Conservation (phyloP, 1,139 yeast genomes). For the Arxiozyma heterogenica region DNA sequence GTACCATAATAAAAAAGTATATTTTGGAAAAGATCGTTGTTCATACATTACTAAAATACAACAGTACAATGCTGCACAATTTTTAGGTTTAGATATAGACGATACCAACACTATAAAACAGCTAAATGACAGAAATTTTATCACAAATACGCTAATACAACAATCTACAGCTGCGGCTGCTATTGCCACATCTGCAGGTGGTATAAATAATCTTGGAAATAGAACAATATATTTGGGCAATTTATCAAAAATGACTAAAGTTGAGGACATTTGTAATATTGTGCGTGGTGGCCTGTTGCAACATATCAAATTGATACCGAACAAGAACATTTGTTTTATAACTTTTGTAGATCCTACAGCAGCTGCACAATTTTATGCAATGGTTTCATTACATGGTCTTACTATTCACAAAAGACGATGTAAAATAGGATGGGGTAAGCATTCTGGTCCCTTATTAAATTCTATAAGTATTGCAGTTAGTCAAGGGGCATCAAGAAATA, state of each 20-base stretch:
- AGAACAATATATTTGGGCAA: conserved; percentile 87
- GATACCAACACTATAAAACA: conserved; percentile 68
- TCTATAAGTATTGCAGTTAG: conserved; percentile 78
- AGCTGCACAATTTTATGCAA: conserved; percentile 88
- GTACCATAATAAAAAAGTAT: conserved; percentile 57
- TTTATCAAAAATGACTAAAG: conserved; percentile 73
- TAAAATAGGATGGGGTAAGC: conserved; percentile 95
- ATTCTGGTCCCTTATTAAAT: conserved; percentile 81
- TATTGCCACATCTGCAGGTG: conserved; percentile 70
- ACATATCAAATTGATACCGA: conserved; percentile 62
- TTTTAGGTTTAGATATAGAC: conserved; percentile 83
- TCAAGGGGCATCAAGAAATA: conserved; percentile 88
- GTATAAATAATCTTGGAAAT: conserved; percentile 76
- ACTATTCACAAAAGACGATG: conserved; percentile 72
- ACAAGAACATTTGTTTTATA: conserved; percentile 85
- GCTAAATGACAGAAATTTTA: conserved; percentile 49
- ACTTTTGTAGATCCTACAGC: conserved; percentile 88
- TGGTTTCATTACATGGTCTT: conserved; percentile 75
- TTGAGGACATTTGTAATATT: conserved; percentile 88
- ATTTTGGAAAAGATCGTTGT: conserved; percentile 85
- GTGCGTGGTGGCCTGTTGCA: conserved; percentile 89
- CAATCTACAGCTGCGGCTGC: conserved; percentile 74
- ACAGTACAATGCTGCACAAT: conserved; percentile 95
- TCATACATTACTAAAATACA: conserved; percentile 81
- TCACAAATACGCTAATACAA: conserved; percentile 41